Evolutionary conservation across 169 alveolate genomes (phyloP), one percentile per base, ranked within the genome.

Genomic region (Ichthyophthirius multifiliis): DNA sequence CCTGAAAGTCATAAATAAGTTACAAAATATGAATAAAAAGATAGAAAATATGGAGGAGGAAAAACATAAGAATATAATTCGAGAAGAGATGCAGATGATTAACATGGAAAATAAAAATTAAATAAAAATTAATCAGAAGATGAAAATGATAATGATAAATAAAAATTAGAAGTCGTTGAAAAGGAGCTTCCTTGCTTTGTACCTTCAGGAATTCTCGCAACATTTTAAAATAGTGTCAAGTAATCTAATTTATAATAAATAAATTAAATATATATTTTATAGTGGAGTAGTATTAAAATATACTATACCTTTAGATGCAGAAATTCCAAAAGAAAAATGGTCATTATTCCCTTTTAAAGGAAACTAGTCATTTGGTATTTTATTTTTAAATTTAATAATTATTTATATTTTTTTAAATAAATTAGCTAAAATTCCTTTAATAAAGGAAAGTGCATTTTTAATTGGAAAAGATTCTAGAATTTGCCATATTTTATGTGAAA

Each of bases 391-490:
- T 41, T 31, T 77, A 4, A 5, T 15, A 46, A 46, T 83, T 64
- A 31, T 73, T 75, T 48, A 75, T 23, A 71, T 71, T 55, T 30
- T 55, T 64, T 3, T 86, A 75, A 27, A 65, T 74, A 83, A 43
- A 73, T 41, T 64, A 81, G 82, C 65, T 15, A 34, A 46, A n/a
- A 62, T 74, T 9, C 46, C 55, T 31, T 32, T 67, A 65, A 83
- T 55, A 48, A 67, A 83, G 73, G 81, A 77, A 44, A 63, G 80
- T 35, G 75, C 63, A 32, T 94, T 75, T 71, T 83, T 89, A 39
- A 43, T 92, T 65, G 99, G 99, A n/a, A 97, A 95, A 85, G 99
- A 98, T 76, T 78, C 74, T 23, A 85, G 97, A 76, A 96, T 97
- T 16, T 97, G 95, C 37, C 98, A 98, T 85, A 94, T 98, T 20